Evolutionary conservation across 2,329 filamentous ascomycete genomes (phyloP).

Genomic region (Graphilbum sp.): DNA sequence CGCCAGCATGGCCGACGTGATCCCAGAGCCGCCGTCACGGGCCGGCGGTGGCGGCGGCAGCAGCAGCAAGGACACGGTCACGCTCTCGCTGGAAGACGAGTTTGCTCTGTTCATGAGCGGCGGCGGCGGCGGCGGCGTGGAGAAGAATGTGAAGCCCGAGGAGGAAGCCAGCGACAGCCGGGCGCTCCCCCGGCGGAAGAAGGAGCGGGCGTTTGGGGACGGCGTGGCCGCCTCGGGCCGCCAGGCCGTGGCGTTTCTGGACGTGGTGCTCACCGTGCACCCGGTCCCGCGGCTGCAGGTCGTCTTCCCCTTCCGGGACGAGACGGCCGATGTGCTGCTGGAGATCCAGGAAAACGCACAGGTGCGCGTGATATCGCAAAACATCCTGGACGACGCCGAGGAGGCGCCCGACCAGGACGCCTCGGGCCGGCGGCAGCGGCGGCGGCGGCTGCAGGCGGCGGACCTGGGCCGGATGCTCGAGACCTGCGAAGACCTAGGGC

Average conservation of each 20-base stretch:
- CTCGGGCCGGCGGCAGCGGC: background rate
- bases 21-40: conserved; percentile 1
- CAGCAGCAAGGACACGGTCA: conserved; percentile 3
- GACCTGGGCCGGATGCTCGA: conserved; percentile 30
- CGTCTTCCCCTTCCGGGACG: conserved; percentile 32
- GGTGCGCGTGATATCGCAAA: conserved; percentile 41
- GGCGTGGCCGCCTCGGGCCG: conserved; percentile 7
- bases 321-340: conserved; percentile 36
- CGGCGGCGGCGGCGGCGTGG: background rate
- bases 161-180: conserved; percentile 4
- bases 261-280: conserved; percentile 36
- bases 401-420: background rate
- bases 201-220: background rate
- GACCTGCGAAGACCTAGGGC: conserved; percentile 32
- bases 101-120: conserved; percentile 10
- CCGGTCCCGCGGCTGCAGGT: conserved; percentile 32
- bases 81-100: conserved; percentile 13
- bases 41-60: conserved; percentile 1
- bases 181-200: too few relatives aligned
- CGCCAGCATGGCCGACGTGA: conserved; percentile 10
- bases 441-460: conserved; percentile 21
- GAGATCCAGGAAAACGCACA: conserved; percentile 43
- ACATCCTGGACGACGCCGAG: conserved; percentile 22
- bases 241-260: conserved; percentile 19
- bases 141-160: background rate